Base-by-base conservation (phyloP, 306 rosid species). In the Pterocarpus santalinus region DNA sequence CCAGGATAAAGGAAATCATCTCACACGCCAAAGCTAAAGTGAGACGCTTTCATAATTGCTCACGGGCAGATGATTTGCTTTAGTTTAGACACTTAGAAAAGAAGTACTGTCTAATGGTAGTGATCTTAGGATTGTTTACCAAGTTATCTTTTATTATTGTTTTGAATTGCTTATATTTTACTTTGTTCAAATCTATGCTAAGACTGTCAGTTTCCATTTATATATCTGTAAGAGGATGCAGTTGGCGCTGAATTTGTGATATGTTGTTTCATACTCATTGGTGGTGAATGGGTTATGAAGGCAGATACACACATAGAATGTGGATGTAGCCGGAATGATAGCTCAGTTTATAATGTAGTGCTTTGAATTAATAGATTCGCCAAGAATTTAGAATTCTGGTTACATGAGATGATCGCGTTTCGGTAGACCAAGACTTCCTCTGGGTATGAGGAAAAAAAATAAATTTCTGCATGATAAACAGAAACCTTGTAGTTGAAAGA, bases 401-500 rank as follows among this genome's bases (percentile, higher is more conserved):
- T 47, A 47, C 12, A 47, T 47, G 53, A 9, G 53, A 47, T 10
- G 53, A 47, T 47, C 16, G 13, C 13, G 7, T 47, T 47, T 10
- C 13, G 13, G 56, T 4, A 13, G 56, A 51, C 5, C 7, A 15
- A 13, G 16, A 12, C 56, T 51, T 51, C 16, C 56, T 51, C 17
- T 51, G 16, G 56, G 53, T 44, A 10, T 9, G 12, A 44, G 51
- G 51, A 10, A 44, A 22, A 7, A 44, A 44, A 4, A 38, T 44
- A 7, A 44, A 7, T 44, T 7, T 44, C 12, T 44, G 12, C 11
- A 44, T 8, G 49, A 44, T 44, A 44, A 22, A 22, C 28, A 22
- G 12, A 44, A 10, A 8, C 12, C 49, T 8, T 44, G 10, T 8
- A 10, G 81, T 87, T 89, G 5, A 88, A 85, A 46, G 62, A 81